Evolutionary conservation across 2,329 filamentous ascomycete genomes (phyloP).

Genomic region (Drechslerella stenobrocha): DNA sequence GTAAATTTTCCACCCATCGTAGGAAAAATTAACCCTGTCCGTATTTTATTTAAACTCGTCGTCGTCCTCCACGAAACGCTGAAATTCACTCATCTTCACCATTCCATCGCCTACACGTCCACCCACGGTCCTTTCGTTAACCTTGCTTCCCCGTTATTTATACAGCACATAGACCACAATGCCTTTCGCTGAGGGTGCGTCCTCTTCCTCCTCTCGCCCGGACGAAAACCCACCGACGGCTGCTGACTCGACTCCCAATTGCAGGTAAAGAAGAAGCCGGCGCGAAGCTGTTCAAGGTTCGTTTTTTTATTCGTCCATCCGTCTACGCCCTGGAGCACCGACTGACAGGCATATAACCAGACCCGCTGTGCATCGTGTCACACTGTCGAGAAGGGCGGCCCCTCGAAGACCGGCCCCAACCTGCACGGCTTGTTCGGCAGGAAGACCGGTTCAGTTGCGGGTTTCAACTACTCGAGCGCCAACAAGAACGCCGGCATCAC

Average conservation of each 20-base stretch:
- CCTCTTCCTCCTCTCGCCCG: not conserved
- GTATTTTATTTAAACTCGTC: not conserved
- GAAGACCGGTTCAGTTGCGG: slow-evolving; percentile 85
- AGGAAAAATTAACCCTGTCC: not conserved
- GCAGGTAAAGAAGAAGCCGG: slow-evolving; percentile 92
- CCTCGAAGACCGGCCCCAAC: slow-evolving; percentile 97
- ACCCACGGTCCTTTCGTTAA: slow-evolving; percentile 33
- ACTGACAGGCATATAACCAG: slow-evolving; percentile 54
- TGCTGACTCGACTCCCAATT: slow-evolving; percentile 37
- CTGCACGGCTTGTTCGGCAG: slow-evolving; percentile 97
- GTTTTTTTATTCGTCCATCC: slow-evolving; percentile 12
- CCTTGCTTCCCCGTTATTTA: slow-evolving; percentile 32
- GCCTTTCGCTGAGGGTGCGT: slow-evolving; percentile 51
- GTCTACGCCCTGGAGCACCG: slow-evolving; percentile 13
- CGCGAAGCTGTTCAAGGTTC: slow-evolving; percentile 95
- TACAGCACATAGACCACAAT: slow-evolving; percentile 45
- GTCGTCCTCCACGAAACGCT: slow-evolving; percentile 7
- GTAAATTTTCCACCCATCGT: slow-evolving; percentile 17
- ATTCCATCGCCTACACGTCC: slow-evolving; percentile 4
- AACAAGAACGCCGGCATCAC: slow-evolving; percentile 95
- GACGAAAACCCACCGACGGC: too few species aligned
- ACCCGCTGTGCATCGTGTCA: slow-evolving; percentile 98
- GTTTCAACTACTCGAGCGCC: slow-evolving; percentile 97
- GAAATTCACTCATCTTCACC: slow-evolving; percentile 33
- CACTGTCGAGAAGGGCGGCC: slow-evolving; percentile 84